Evolutionary conservation across 139 green algal species (phyloP), one percentile per base, ranked within the genome.

Genomic region (Zygnema cylindricum): DNA sequence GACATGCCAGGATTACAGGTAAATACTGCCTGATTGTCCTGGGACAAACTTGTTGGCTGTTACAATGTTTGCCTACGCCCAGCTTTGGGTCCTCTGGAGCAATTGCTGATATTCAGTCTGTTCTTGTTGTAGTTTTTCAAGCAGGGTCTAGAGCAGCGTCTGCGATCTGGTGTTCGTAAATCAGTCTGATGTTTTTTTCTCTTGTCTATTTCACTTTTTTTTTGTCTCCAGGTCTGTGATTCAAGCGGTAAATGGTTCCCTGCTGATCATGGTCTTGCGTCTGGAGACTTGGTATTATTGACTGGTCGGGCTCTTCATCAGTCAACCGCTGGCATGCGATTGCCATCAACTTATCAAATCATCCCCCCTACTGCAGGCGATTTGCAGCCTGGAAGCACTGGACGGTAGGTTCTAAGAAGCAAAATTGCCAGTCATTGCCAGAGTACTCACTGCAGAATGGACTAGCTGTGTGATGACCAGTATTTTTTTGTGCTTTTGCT

Each of bases 1-100:
- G 81, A 87, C 76, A 54, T 43, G 30, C 81, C 81, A 55, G 81
- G 81, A 30, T 54, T 87, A 35, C 43, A 87, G 81, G 81, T 87
- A 33, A 42, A 16, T 79, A 16, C 21, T 16, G 7, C 7, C 49
- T 63, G 49, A 63, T 63, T 16, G 16, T n/a, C n/a, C n/a, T n/a
- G n/a, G n/a, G n/a, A n/a, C n/a, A n/a, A n/a, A n/a, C n/a, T n/a
- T n/a, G n/a, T n/a, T n/a, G n/a, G n/a, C n/a, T n/a, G n/a, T n/a
- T n/a, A n/a, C n/a, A n/a, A n/a, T n/a, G n/a, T n/a, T n/a, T n/a
- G n/a, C n/a, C n/a, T n/a, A n/a, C n/a, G n/a, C n/a, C n/a, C n/a
- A n/a, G n/a, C n/a, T n/a, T n/a, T n/a, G n/a, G n/a, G n/a, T n/a
- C n/a, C n/a, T n/a, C n/a, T n/a, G n/a, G n/a, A n/a, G n/a, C n/a